Conservation (phyloP, 306 rosid genomes). For the Trifolium repens region DNA sequence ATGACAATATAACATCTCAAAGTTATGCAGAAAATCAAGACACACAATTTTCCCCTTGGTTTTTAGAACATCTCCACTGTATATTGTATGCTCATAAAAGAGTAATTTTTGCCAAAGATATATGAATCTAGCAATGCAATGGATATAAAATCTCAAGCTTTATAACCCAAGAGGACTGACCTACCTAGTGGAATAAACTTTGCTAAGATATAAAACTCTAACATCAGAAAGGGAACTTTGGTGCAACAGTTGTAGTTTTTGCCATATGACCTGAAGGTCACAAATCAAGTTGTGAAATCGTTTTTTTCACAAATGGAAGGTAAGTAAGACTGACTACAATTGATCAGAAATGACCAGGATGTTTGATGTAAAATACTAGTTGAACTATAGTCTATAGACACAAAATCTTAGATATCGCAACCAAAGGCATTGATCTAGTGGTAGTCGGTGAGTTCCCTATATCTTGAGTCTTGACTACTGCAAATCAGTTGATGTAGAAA, state of each 20-base stretch:
- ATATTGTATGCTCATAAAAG: neutral
- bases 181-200: neutral
- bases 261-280: neutral
- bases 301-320: neutral
- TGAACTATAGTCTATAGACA: neutral
- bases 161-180: neutral
- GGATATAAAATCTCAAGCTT: neutral
- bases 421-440: neutral
- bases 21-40: neutral
- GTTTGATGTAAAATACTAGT: neutral
- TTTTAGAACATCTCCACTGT: neutral
- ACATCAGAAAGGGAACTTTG: neutral
- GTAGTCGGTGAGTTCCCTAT: neutral
- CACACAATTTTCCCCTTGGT: neutral
- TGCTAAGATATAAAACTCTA: constrained; percentile 1
- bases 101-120: neutral
- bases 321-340: neutral
- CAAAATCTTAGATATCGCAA: too few species aligned
- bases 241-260: neutral
- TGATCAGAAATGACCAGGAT: neutral
- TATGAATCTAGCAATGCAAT: neutral
- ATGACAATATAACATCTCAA: neutral
- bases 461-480: neutral
- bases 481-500: neutral
- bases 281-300: neutral